Evolutionary conservation across 1,139 yeast species (phyloP).

Genomic region (Dujonia santamariae): DNA sequence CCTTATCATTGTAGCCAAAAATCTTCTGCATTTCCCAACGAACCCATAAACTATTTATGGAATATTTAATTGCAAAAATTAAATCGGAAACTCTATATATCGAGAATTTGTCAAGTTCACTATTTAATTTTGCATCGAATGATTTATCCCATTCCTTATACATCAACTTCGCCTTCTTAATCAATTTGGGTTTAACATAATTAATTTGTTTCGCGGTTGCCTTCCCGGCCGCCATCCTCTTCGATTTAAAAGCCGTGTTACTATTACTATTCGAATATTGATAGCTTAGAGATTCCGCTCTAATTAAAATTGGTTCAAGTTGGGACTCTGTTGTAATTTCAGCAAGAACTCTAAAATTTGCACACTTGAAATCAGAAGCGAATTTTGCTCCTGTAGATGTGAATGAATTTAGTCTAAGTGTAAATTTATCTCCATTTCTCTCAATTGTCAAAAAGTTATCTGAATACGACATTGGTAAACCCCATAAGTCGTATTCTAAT

Average conservation of each 20-base stretch:
- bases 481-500: slow-evolving; percentile 34
- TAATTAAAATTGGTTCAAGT: slow-evolving; percentile 17
- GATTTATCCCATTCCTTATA: slow-evolving; percentile 16
- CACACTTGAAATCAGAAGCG: slow-evolving; percentile 16
- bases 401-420: slow-evolving; percentile 16
- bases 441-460: slow-evolving; percentile 18
- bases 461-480: slow-evolving; percentile 12
- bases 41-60: slow-evolving; percentile 22
- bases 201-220: slow-evolving; percentile 18
- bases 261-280: slow-evolving; percentile 4
- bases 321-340: slow-evolving; percentile 13
- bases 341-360: slow-evolving; percentile 10
- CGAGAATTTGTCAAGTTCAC: slow-evolving; percentile 19
- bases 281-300: slow-evolving; percentile 14
- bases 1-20: slow-evolving; percentile 22
- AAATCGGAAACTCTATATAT: slow-evolving; percentile 40
- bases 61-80: slow-evolving; percentile 42
- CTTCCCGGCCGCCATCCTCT: slow-evolving; percentile 1
- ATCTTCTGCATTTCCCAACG: slow-evolving; percentile 30
- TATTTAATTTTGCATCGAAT: slow-evolving; percentile 14
- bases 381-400: slow-evolving; percentile 12
- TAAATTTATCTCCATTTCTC: slow-evolving; percentile 12
- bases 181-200: slow-evolving; percentile 15
- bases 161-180: slow-evolving; percentile 12
- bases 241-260: slow-evolving; percentile 1